Percentiles rank a stretch among this genome's conserved stretches.
Evolutionary conservation across 2,329 filamentous ascomycete genomes (phyloP).

Genomic region (Chaetomium globosum): DNA sequence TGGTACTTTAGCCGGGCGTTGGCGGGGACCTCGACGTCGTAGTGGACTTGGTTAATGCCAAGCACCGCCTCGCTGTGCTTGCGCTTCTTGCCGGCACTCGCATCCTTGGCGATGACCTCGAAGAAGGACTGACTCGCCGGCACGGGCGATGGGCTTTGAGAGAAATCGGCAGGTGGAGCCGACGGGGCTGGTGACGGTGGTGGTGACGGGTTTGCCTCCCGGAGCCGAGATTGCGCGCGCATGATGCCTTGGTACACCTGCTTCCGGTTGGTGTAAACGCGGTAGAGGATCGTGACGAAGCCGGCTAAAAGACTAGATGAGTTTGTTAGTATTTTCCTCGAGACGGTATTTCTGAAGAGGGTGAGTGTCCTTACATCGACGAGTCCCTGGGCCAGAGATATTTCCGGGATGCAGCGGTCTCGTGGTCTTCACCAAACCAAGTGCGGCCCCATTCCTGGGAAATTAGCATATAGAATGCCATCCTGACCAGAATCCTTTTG

Average conservation of each 20-base stretch:
- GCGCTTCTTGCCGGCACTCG: constrained; percentile 28
- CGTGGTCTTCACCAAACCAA: constrained; percentile 28
- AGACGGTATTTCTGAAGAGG: background rate
- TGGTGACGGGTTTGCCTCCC: background rate
- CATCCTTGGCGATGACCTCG: constrained; percentile 22
- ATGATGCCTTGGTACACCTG: constrained; percentile 12
- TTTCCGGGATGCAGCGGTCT: constrained; percentile 17
- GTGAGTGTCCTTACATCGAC: constrained; percentile 22
- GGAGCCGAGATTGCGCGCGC: background rate
- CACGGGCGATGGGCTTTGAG: background rate
- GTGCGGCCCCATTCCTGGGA: constrained; percentile 25
- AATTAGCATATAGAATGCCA: constrained; percentile 27
- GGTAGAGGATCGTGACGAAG: constrained; percentile 28
- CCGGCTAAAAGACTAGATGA: constrained; percentile 15
- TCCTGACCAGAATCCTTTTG: constrained; percentile 25
- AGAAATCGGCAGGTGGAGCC: background rate
- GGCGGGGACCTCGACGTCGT: constrained; percentile 31
- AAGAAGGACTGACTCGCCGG: constrained; percentile 18
- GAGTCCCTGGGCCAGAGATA: constrained; percentile 33
- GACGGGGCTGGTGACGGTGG: background rate
- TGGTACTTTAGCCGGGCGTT: constrained; percentile 33
- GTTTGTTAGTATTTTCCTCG: constrained; percentile 4
- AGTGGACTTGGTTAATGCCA: constrained; percentile 1
- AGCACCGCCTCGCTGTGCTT: constrained; percentile 19
- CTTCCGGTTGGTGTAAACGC: constrained; percentile 13